phyloP scores from a whole-genome alignment of 176 grass and related monocot species.

The Musa acuminata region DNA sequence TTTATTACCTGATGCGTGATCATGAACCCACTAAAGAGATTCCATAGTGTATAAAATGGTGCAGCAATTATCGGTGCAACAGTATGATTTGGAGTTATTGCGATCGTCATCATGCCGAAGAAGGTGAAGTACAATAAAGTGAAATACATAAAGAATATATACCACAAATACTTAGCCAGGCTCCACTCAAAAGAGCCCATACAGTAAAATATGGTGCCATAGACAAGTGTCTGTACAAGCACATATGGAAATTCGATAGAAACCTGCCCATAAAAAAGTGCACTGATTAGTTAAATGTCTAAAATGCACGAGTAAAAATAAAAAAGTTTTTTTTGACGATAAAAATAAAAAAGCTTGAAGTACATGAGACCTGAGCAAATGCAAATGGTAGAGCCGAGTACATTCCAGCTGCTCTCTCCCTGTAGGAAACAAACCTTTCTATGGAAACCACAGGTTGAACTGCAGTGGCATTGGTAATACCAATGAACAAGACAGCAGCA shows the following conservation, averaged over 20 bases:
- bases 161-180: constrained; percentile 37
- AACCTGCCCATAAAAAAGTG: constrained; percentile 43
- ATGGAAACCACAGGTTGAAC: constrained; percentile 95
- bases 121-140: constrained; percentile 50
- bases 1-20: constrained; percentile 69
- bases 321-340: background rate
- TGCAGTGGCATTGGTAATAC: constrained; percentile 87
- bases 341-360: constrained; percentile 9
- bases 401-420: constrained; percentile 93
- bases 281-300: background rate
- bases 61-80: constrained; percentile 87
- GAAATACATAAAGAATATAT: constrained; percentile 51
- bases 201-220: constrained; percentile 82
- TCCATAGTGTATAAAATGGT: constrained; percentile 96
- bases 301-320: background rate
- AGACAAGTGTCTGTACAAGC: constrained; percentile 81
- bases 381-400: constrained; percentile 91
- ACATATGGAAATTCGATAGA: constrained; percentile 94
- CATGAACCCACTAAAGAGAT: constrained; percentile 91
- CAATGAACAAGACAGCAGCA: constrained; percentile 85
- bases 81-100: constrained; percentile 81
- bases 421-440: constrained; percentile 87
- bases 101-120: constrained; percentile 92
- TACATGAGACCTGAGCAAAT: constrained; percentile 60
- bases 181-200: constrained; percentile 95